Evolutionary conservation across 2,329 filamentous ascomycete species (phyloP), one percentile per base, ranked within the genome.

Genomic region (Curvularia sp.): DNA sequence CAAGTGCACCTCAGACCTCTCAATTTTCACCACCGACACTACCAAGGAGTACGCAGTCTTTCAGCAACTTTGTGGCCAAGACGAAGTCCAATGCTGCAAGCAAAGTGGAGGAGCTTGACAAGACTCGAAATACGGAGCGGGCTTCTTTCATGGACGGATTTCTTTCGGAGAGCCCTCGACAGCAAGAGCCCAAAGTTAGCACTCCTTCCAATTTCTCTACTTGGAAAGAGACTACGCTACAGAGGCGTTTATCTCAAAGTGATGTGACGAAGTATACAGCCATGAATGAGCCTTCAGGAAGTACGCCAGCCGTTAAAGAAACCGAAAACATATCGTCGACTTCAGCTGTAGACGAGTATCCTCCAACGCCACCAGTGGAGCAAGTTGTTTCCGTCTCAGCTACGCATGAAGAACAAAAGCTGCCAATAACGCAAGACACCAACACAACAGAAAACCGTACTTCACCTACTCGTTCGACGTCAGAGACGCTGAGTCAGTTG

Each of bases 401-500:
- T n/a, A 42, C 25, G 19, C 12, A 36, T 27, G n/a, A 19, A 23
- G 15, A n/a, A n/a, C 36, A 53, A 39, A 51, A 45, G 13, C 15
- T 30, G 25, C 7, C 34, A 23, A 13, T 23, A 12, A 10, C n/a
- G 3, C 25, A 50, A 15, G 32, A 34, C 6, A 13, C 27, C n/a
- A 8, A 30, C 2, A 15, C 18, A 28, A 3, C 12, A 12, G 38
- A 38, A 39, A 28, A 15, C 7, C 12, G 21, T 25, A 21, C 23
- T 23, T 3, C 23, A 30, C 34, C 51, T 41, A 7, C 52, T 21
- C 59, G 55, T 39, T 69, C 70, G 46, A 66, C 69, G 46, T 67
- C 67, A 5, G 61, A 72, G 0, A 70, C 71, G 10, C 66, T 80
- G 5, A 63, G 66, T 5, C 73, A 71, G 6, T 60, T 77, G 10